phyloP scores from a whole-genome alignment of 2,329 filamentous ascomycete genomes.

The Alternaria viburni region DNA sequence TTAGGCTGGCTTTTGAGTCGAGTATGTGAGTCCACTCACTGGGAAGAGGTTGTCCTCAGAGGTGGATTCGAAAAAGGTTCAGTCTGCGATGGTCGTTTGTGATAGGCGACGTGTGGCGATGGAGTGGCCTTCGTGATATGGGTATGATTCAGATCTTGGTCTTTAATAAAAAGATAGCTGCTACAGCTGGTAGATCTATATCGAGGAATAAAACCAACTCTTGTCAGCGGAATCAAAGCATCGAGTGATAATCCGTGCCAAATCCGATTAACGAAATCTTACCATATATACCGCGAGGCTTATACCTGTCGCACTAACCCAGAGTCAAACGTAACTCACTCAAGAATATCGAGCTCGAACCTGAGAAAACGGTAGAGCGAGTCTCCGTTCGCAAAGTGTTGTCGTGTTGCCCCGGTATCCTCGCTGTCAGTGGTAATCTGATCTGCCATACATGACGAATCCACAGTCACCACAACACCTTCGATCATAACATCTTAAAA shows the following conservation, averaged over 20 bases:
- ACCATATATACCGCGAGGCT: neutral
- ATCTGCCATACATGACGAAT: too few relatives aligned
- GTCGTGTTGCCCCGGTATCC: too few relatives aligned
- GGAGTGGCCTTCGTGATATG: neutral
- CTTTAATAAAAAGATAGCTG: neutral
- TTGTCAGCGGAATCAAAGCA: neutral
- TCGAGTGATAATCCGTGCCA: neutral
- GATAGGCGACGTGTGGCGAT: neutral
- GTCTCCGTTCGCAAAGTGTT: too few relatives aligned
- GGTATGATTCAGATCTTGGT: neutral
- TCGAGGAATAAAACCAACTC: neutral
- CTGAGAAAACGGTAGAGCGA: neutral
- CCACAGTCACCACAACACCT: neutral
- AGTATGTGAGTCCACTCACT: too few relatives aligned
- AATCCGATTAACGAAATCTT: neutral
- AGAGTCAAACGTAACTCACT: neutral
- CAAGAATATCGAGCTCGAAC: neutral
- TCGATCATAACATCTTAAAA: neutral
- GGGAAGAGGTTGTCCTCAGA: neutral
- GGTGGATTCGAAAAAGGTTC: neutral
- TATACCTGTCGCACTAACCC: neutral
- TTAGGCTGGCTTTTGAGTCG: neutral
- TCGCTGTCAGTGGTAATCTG: too few relatives aligned
- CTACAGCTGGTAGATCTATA: neutral
- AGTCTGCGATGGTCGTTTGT: fast-evolving